Evolutionary conservation across 1,284 basidiomycete genomes (phyloP), one percentile per base, ranked within the genome.

Genomic region (Cryptococcus amylolentus): DNA sequence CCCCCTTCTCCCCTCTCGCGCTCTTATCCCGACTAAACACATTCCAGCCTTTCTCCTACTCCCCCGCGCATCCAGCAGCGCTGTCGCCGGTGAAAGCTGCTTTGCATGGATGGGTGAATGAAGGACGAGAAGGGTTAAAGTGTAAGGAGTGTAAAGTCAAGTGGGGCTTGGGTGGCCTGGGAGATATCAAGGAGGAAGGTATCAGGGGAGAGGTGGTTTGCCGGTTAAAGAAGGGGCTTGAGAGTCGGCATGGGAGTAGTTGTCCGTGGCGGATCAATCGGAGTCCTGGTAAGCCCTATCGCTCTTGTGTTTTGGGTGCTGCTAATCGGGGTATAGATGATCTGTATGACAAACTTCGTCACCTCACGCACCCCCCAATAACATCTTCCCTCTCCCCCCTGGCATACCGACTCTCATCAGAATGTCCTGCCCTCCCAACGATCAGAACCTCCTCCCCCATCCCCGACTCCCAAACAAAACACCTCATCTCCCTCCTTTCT

Each of bases 1-100:
- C 57, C 7, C 73, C 73, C 2, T 73, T 62, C 59, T 70, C 70
- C 0, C 66, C 70, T 1, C 62, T 73, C 0, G 61, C 66, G 4
- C 58, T 73, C 12, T 62, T 75, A n/a, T 45, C 62, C 8, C 55
- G 72, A 28, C 53, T 75, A 14, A 54, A 63, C 31, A 73, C 72
- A 1, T 72, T 60, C 48, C 48, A 60, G 31, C 58, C 64, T 4
- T 56, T 54, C 7, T 40, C 58, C 1, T 66, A 61, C 49, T 54
- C 65, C 10, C 46, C 60, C 14, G 28, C 40, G 3, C 35, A 60
- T 12, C 56, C 63, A 31, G 3, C 40, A 7, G 28, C 52, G 7
- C 53, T 76, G 1, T 57, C 60, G 12, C 56, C 69, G 0, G 28
- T 52, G 9, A 52, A 49, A 1, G 57, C 64, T 10, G 66, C 70